A percentile compares a stretch with the other conserved stretches of the same genome.
Evolutionary conservation across 768 basidiomycete species (phyloP).

Genomic region (Exsudoporus frostii): DNA sequence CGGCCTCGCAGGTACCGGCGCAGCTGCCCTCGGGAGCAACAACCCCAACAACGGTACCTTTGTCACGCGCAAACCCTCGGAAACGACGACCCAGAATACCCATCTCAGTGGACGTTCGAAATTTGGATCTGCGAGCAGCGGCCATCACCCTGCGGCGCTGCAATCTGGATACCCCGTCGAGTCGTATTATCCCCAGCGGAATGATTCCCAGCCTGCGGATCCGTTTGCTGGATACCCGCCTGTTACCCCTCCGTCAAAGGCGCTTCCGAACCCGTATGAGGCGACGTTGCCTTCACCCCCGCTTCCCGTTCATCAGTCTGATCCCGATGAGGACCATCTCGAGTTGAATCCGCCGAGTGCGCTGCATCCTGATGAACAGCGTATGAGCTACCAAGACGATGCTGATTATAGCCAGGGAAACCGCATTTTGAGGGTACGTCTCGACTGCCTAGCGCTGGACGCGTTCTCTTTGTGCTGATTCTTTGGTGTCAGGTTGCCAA

Average conservation of each 20-base stretch:
- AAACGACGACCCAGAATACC: constrained; percentile 26
- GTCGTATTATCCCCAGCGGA: constrained; percentile 23
- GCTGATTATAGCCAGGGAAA: constrained; percentile 27
- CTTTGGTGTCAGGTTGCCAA: constrained; percentile 19
- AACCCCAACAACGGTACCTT: constrained; percentile 6
- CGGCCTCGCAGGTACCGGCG: constrained; percentile 17
- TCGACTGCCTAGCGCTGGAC: background rate
- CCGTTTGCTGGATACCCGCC: constrained; percentile 32
- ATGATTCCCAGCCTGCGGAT: constrained; percentile 19
- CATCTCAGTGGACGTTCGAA: constrained; percentile 23
- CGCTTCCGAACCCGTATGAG: constrained; percentile 24
- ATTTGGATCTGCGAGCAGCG: constrained; percentile 17
- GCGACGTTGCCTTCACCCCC: constrained; percentile 6
- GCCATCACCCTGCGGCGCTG: constrained; percentile 12
- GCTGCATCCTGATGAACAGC: constrained; percentile 16
- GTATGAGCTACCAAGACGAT: constrained; percentile 31
- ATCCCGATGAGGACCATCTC: constrained; percentile 8
- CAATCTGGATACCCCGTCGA: constrained; percentile 28
- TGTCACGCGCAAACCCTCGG: constrained; percentile 25
- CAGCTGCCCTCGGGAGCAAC: background rate
- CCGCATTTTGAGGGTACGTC: constrained; percentile 29
- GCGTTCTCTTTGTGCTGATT: background rate
- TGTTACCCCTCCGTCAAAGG: background rate
- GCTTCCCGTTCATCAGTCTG: constrained; percentile 9
- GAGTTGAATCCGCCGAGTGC: constrained; percentile 6